A percentile compares a stretch with the other conserved stretches of the same genome.
phyloP scores from a whole-genome alignment of 2,329 filamentous ascomycete genomes.

The Hypoxylon sp. region DNA sequence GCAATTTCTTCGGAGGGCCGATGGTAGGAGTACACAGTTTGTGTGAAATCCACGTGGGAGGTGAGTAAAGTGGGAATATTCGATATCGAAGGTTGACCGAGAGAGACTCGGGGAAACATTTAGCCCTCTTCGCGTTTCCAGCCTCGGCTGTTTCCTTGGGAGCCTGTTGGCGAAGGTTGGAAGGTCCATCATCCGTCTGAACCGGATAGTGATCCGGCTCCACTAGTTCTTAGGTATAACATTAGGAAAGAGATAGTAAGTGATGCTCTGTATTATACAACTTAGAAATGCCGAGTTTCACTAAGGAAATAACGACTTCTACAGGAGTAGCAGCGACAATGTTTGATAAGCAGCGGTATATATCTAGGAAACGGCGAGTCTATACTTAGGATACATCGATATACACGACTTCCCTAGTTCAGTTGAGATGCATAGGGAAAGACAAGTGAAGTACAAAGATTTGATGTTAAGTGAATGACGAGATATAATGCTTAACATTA shows the following conservation, averaged over 20 bases:
- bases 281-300: not conserved
- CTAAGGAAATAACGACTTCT: not conserved
- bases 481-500: not conserved
- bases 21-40: not conserved
- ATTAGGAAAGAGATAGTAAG: not conserved
- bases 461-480: not conserved
- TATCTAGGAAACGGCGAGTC: not conserved
- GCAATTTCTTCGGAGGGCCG: not conserved
- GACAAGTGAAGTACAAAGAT: not conserved
- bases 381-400: not conserved
- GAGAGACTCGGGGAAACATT: not conserved
- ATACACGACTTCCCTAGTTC: not conserved
- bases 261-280: not conserved
- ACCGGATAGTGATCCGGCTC: conserved; percentile 74
- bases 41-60: not conserved
- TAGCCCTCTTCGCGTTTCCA: conserved; percentile 16
- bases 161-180: conserved; percentile 56
- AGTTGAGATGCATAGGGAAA: not conserved
- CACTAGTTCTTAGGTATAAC: conserved; percentile 78
- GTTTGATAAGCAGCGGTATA: not conserved
- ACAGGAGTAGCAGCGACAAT: not conserved
- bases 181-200: conserved; percentile 57
- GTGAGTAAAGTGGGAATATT: not conserved
- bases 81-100: not conserved
- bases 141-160: conserved; percentile 52